phyloP scores from a whole-genome alignment of 2,329 filamentous ascomycete species.

The Colletotrichum sp. region DNA sequence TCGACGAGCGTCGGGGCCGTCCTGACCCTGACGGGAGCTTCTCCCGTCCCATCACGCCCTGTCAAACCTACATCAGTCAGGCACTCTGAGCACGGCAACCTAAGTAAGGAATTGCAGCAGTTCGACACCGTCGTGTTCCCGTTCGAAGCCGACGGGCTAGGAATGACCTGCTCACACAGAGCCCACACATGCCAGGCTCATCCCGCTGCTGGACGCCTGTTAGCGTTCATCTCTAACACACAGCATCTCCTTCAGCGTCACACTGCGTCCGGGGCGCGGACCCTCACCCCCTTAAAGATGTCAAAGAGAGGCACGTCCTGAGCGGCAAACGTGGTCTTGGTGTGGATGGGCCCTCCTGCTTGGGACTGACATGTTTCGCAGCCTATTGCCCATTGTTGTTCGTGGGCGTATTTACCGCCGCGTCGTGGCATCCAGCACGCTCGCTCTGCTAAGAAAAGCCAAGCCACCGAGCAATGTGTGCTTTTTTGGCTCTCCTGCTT shows the following conservation, averaged over 20 bases:
- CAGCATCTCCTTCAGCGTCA: neutral
- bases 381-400: neutral
- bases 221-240: constrained; percentile 1
- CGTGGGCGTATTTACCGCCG: neutral
- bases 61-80: constrained; percentile 13
- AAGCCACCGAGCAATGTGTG: neutral
- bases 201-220: neutral
- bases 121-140: neutral
- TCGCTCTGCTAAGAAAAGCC: neutral
- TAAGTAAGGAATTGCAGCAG: neutral
- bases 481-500: neutral
- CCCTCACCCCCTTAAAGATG: constrained; percentile 5
- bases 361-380: neutral
- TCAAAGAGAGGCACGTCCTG: constrained; percentile 1
- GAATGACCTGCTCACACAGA: neutral
- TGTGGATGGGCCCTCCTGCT: neutral
- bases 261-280: constrained; percentile 1
- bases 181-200: neutral
- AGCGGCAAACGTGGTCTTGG: neutral
- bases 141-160: neutral
- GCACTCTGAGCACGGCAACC: neutral
- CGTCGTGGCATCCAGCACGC: neutral
- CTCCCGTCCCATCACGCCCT: constrained; percentile 17
- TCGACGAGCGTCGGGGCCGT: neutral
- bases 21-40: neutral